Base-by-base conservation (phyloP, 805 yeast genomes). In the Yamadazyma tumulicola region DNA sequence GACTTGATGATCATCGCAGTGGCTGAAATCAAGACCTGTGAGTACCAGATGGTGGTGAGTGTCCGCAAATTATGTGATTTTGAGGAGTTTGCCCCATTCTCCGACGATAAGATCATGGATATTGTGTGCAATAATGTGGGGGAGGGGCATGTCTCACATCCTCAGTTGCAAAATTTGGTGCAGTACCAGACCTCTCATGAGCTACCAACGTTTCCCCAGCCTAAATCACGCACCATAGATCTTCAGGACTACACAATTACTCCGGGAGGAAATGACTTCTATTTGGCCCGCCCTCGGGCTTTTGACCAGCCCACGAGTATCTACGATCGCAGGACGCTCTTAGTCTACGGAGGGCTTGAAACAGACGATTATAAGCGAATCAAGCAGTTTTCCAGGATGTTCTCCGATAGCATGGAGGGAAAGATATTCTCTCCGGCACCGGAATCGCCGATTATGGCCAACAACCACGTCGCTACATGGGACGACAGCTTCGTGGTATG, bases 21-120 rank as follows among this genome's bases (percentile, higher is more conserved):
- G 3, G 57, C 57, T 31, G 88, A 81, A 52, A 55, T 66, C 20
- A 67, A 64, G 35, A 75, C 81, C 0, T 81, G 88, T 51, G 70
- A 69, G 29, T 81, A 81, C 48, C 65, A 65, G 43, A 65, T 77
- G 55, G 60, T 61, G 18, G 55, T 81, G 3, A 66, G 65, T 30
- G 64, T 79, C 0, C 79, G 79, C 0, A 50, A 56, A 6, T 56
- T 81, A 16, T 81, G 87, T 43, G 38, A 38, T 35, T 29, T 51
- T 48, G 51, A 61, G 45, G 67, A 62, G 30, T 63, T 67, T 33
- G 32, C 38, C 25, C 60, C 62, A 4, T 49, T 37, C 16, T 35
- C 45, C 11, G 32, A 42, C 8, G 53, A 52, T 16, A 45, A 51
- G 18, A 49, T 51, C 21, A 39, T 52, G 8, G 60, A 55, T 19